Evolutionary conservation across 495 filamentous ascomycete species (phyloP).

Genomic region (Bombardia bombarda): DNA sequence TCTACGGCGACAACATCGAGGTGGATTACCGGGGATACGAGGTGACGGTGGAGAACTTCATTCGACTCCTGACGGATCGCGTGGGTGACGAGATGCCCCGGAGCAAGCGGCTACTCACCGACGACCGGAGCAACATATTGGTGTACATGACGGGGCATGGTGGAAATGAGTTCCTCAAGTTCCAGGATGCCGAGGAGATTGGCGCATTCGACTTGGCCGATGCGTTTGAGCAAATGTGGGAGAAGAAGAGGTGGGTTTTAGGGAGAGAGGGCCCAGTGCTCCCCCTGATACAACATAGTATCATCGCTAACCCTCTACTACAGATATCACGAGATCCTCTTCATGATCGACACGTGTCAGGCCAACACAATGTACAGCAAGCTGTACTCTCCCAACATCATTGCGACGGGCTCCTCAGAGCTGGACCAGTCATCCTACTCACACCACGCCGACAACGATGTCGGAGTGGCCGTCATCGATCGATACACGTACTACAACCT

Average conservation of each 20-base stretch:
- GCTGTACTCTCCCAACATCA: constrained; percentile 94
- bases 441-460: constrained; percentile 93
- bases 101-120: constrained; percentile 84
- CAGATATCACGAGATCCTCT: constrained; percentile 87
- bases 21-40: constrained; percentile 98
- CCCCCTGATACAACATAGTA: too few species aligned
- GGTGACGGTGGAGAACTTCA: constrained; percentile 98
- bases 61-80: constrained; percentile 86
- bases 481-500: constrained; percentile 98
- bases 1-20: constrained; percentile 98
- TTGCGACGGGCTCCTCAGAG: constrained; percentile 89
- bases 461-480: constrained; percentile 96
- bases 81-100: constrained; percentile 88
- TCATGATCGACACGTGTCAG: constrained; percentile 99
- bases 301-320: constrained; percentile 1
- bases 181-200: constrained; percentile 97
- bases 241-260: constrained; percentile 96
- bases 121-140: constrained; percentile 89
- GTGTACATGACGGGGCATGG: constrained; percentile 99
- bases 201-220: constrained; percentile 92
- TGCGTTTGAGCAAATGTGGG: constrained; percentile 99
- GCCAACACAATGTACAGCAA: constrained; percentile 98
- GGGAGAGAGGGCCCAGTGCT: constrained; percentile 1
- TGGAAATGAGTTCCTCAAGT: constrained; percentile 97
- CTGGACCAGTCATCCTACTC: constrained; percentile 92